Evolutionary conservation across 352 stramenopile species (phyloP).

Genomic region (Elongisporangium anandrum): DNA sequence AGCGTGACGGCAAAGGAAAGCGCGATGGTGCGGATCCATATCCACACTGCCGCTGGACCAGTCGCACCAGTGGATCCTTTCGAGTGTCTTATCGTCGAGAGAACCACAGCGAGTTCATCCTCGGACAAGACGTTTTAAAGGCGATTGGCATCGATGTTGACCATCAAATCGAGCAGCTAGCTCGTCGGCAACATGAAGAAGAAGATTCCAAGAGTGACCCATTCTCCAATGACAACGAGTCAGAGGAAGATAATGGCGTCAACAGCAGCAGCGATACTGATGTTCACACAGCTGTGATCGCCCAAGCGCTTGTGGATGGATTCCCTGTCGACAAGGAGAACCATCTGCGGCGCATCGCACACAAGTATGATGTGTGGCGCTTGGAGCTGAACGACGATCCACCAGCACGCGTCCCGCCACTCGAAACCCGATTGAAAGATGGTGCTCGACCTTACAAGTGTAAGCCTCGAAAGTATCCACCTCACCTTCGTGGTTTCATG

Average conservation of each 20-base stretch:
- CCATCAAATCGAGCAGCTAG: constrained; percentile 9
- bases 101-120: constrained; percentile 7
- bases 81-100: constrained; percentile 9
- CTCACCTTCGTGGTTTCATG: constrained; percentile 1
- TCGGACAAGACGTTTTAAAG: constrained; percentile 9
- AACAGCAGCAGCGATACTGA: not conserved
- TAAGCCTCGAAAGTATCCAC: constrained; percentile 4
- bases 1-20: constrained; percentile 3
- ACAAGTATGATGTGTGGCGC: constrained; percentile 10
- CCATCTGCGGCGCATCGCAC: constrained; percentile 5
- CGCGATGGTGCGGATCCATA: constrained; percentile 7
- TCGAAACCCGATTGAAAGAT: not conserved
- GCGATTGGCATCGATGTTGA: constrained; percentile 9
- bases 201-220: constrained; percentile 8
- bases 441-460: constrained; percentile 4
- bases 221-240: constrained; percentile 6
- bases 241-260: not conserved
- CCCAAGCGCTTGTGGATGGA: constrained; percentile 7
- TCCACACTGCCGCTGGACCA: constrained; percentile 7
- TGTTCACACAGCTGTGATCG: not conserved
- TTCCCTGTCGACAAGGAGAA: constrained; percentile 3
- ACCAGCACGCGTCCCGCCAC: not conserved
- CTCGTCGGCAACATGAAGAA: constrained; percentile 4
- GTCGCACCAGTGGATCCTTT: constrained; percentile 6
- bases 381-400: constrained; percentile 4